Evolutionary conservation across 1,284 basidiomycete genomes (phyloP), one percentile per base, ranked within the genome.

Genomic region (Leccinum griseonigrum): DNA sequence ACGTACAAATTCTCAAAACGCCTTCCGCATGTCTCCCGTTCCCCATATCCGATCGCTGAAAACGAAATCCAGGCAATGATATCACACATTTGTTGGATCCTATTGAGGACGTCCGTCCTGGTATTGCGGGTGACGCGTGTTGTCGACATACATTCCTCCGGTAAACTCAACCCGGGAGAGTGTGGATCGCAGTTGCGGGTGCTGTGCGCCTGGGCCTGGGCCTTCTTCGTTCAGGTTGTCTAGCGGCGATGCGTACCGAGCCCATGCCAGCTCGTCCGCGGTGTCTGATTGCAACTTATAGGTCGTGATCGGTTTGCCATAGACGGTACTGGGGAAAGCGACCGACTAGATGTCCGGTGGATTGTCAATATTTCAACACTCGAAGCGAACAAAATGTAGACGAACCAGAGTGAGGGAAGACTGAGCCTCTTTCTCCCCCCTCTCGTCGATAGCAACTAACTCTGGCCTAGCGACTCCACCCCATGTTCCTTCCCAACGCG

Each of bases 211-310:
- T 22, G 18, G 11, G 43, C 18, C n/a, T 8, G 9, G n/a, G n/a
- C 38, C 18, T 13, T 46, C 22, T 46, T 46, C 43, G 10, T 46
- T 43, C 40, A 70, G 3, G 64, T 59, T 56, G 63, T 62, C 29
- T 54, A 65, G 1, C 66, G 68, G 26, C 54, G 66, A 34, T 7
- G 84, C 76, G 65, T 84, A 87, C 7, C 79, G 79, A 1, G 79
- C 76, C 91, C 90, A 92, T 11, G 83, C 68, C 31, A 92, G 58
- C 68, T 86, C 84, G 69, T 94, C 92, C 2, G 90, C 90, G 2
- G 88, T 88, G 34, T 89, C 84, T 1, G 89, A 92, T n/a, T 81
- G 81, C 16, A 92, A 72, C 28, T 83, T 80, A 6, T 80, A 86
- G 66, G 87, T 80, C 2, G 90, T 88, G 59, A 78, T 85, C n/a